These are phyloP conservation scores for Gymnopilus junonius DNA, from an alignment of 768 basidiomycete species.

Conservation along the genomic window DNA sequence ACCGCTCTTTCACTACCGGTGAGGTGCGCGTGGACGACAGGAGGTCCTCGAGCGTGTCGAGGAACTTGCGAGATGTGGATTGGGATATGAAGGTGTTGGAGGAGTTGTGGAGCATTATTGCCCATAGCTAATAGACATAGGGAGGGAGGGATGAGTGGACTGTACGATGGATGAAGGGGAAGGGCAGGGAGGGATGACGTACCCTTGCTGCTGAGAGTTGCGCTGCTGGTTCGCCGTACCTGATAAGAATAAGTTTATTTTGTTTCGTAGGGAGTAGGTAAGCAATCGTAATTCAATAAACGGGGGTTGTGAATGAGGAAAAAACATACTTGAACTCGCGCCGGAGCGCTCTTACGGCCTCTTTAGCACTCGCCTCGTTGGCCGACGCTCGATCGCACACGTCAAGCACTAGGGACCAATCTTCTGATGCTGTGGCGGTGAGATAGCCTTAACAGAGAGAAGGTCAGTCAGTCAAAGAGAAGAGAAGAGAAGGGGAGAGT, in stretches of 20 bases:
- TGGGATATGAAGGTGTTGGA: conserved; percentile 72
- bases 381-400: conserved; percentile 84
- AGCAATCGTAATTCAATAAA: too few species aligned
- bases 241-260: conserved; percentile 29
- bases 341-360: conserved; percentile 80
- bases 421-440: conserved; percentile 79
- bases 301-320: not conserved
- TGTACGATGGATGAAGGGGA: conserved; percentile 3
- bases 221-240: conserved; percentile 75
- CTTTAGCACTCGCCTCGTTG: conserved; percentile 76
- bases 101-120: conserved; percentile 86
- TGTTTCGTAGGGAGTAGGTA: too few species aligned
- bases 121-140: conserved; percentile 66
- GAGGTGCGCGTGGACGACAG: conserved; percentile 63
- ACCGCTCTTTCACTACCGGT: conserved; percentile 80
- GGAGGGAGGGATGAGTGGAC: not conserved
- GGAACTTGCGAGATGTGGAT: conserved; percentile 75
- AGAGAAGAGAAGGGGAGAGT: not conserved
- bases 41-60: conserved; percentile 79
- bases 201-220: conserved; percentile 81
- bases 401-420: conserved; percentile 81
- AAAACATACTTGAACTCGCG: conserved; percentile 80
- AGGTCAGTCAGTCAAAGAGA: not conserved
- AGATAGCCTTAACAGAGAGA: conserved; percentile 57
- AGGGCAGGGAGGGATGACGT: conserved; percentile 25